Conservation (phyloP, 352 stramenopile species). For the Phytophthora constricta region DNA sequence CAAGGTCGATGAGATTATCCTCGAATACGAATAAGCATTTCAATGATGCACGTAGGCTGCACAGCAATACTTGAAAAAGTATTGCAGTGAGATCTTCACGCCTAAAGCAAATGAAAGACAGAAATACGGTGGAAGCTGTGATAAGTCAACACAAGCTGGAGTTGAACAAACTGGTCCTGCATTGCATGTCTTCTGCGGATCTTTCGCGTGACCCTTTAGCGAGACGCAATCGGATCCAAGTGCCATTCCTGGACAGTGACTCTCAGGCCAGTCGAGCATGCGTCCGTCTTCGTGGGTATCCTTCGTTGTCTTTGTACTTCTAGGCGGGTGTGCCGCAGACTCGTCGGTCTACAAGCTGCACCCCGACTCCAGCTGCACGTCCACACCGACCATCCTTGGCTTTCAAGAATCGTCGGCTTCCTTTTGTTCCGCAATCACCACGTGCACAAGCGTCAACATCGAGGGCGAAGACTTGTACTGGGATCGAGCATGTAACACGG, state of each 20-base stretch:
- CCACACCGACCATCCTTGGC: constrained; percentile 30
- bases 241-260: no score
- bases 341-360: constrained; percentile 37
- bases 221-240: no score
- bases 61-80: not conserved
- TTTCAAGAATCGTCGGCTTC: constrained; percentile 34
- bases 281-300: constrained; percentile 2
- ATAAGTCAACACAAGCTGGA: no score
- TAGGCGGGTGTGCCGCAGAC: constrained; percentile 2
- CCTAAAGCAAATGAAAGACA: no score
- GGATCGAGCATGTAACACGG: constrained; percentile 29
- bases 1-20: constrained; percentile 91
- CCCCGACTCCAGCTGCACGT: constrained; percentile 37
- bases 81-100: no score
- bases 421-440: constrained; percentile 32
- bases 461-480: constrained; percentile 35
- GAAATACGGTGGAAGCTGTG: no score
- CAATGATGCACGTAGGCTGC: not conserved
- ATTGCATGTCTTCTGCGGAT: no score
- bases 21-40: constrained; percentile 87
- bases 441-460: constrained; percentile 26
- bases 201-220: no score
- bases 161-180: no score
- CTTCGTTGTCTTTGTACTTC: constrained; percentile 11
- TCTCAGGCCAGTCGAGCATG: no score